phyloP scores from a whole-genome alignment of 352 stramenopile species.

The Globisporangium viniferum region DNA sequence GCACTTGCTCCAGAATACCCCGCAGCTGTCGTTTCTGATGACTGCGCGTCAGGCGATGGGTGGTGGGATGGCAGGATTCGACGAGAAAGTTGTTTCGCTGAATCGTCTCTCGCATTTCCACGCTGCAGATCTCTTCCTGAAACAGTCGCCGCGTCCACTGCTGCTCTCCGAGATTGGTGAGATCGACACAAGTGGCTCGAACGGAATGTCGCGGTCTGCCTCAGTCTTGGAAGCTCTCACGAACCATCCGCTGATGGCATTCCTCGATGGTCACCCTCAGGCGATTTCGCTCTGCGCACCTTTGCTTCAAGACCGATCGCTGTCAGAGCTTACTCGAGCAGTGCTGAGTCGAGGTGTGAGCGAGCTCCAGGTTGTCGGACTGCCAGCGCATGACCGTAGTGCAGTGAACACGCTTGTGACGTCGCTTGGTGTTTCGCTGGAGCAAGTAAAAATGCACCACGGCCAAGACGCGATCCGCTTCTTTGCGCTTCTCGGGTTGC shows the following conservation, averaged over 20 bases:
- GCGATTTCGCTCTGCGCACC: constrained; percentile 77
- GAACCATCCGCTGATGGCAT: constrained; percentile 73
- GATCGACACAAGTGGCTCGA: constrained; percentile 28
- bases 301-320: constrained; percentile 67
- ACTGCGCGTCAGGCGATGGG: constrained; percentile 72
- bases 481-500: constrained; percentile 64
- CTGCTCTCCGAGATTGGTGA: constrained; percentile 67
- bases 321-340: constrained; percentile 68
- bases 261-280: constrained; percentile 77
- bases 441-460: constrained; percentile 69
- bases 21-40: constrained; percentile 62
- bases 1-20: constrained; percentile 60
- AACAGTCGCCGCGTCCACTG: constrained; percentile 65
- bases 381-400: constrained; percentile 63
- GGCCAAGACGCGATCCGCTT: constrained; percentile 69
- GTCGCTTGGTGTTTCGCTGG: constrained; percentile 68
- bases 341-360: constrained; percentile 68
- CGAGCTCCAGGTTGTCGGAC: constrained; percentile 61
- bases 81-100: constrained; percentile 79
- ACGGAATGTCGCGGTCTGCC: constrained; percentile 21
- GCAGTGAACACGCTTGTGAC: constrained; percentile 76
- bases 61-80: constrained; percentile 62
- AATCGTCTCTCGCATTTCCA: constrained; percentile 72
- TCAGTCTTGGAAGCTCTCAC: constrained; percentile 62
- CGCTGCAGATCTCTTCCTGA: constrained; percentile 72